A percentile compares a stretch with the other conserved stretches of the same genome.
These are phyloP conservation scores for Tephrocybe sp. DNA, from an alignment of 768 basidiomycete genomes.

Conservation along the genomic window DNA sequence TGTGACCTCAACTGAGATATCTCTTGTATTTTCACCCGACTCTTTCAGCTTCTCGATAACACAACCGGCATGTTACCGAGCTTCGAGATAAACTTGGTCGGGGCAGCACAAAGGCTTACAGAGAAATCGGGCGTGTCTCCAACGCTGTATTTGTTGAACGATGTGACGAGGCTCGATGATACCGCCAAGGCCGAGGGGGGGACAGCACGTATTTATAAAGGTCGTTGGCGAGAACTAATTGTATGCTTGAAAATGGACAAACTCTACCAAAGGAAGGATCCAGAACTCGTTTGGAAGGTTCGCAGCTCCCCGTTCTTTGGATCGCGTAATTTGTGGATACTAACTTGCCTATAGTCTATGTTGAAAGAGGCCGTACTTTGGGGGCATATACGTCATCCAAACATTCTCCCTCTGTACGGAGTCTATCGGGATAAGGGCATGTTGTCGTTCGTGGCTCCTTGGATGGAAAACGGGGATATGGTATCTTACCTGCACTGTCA, in stretches of 20 bases:
- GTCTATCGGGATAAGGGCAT: not conserved
- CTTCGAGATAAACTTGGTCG: not conserved
- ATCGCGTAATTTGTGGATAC: not conserved
- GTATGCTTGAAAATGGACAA: not conserved
- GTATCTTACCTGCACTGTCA: not conserved
- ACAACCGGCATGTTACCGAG: not conserved
- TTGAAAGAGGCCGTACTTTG: slow-evolving; percentile 1
- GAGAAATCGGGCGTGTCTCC: not conserved
- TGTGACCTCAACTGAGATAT: not conserved
- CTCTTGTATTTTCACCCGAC: no score
- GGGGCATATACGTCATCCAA: not conserved
- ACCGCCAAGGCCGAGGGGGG: not conserved
- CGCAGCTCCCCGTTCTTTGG: not conserved
- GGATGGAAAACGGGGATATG: slow-evolving; percentile 1
- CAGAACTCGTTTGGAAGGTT: no score
- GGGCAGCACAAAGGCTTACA: not conserved
- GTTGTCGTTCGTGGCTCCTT: not conserved
- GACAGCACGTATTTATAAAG: not conserved
- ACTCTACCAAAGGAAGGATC: not conserved
- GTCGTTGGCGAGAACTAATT: not conserved
- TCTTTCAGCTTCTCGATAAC: slow-evolving; percentile 1
- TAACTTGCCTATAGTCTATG: no score
- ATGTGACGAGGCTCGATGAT: not conserved
- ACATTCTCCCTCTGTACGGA: not conserved
- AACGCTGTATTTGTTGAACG: not conserved